Evolutionary conservation across 139 green algal genomes (phyloP).

Genomic region (Chlamydomonas schloesseri): DNA sequence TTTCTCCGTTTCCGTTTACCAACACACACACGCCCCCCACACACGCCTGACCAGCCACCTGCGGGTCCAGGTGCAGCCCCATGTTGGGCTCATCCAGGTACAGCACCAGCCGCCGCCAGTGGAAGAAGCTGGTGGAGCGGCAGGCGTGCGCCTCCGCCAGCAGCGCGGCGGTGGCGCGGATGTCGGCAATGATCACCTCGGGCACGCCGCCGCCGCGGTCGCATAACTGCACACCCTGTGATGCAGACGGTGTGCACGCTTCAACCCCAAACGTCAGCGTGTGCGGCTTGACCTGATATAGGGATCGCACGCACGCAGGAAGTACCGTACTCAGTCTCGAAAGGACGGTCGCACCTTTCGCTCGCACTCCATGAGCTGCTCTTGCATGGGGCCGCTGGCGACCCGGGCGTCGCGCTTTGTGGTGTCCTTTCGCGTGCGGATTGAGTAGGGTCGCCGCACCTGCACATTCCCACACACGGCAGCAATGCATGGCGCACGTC

Average conservation of each 20-base stretch:
- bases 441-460: constrained; percentile 68
- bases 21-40: too few relatives aligned
- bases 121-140: too few relatives aligned
- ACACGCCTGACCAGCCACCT: neutral
- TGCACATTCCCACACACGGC: too few relatives aligned
- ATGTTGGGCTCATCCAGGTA: constrained; percentile 75
- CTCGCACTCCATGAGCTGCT: constrained; percentile 52
- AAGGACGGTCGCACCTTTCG: neutral
- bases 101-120: constrained; percentile 44
- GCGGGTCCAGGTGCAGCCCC: constrained; percentile 56
- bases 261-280: too few relatives aligned
- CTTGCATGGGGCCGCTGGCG: constrained; percentile 43
- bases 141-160: neutral
- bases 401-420: constrained; percentile 23
- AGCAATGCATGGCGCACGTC: too few relatives aligned
- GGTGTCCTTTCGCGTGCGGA: constrained; percentile 41
- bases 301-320: too few relatives aligned
- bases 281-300: too few relatives aligned
- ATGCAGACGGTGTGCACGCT: too few relatives aligned
- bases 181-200: constrained; percentile 51
- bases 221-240: neutral
- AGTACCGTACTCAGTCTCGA: too few relatives aligned
- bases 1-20: too few relatives aligned
- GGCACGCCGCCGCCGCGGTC: constrained; percentile 51
- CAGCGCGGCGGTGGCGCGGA: constrained; percentile 47